Base-by-base conservation (phyloP, 139 green algal genomes). In the Spirogloea muscicola region DNA sequence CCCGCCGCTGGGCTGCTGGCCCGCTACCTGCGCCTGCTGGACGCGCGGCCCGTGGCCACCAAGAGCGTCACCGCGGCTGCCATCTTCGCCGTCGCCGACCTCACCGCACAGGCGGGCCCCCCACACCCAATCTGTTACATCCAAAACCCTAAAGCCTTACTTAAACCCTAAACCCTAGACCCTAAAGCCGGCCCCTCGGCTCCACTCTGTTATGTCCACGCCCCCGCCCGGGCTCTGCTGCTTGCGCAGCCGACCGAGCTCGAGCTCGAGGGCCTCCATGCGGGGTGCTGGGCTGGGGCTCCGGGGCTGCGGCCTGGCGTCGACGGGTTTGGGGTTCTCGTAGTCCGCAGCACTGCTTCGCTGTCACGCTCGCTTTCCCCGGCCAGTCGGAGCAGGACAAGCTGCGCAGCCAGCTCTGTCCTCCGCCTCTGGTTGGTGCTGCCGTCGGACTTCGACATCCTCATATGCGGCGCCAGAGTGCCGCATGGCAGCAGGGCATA, bases 61-160 rank as follows among this genome's bases (percentile, higher is more conserved):
- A 73, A 73, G 49, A 73, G 64, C 33, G 25, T 73, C 21, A 73
- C 64, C 16, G 64, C 64, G 10, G 21, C 42, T 25, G 34, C 21
- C 64, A 73, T 73, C 25, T 73, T 73, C 36, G 42, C 16, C 13
- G 42, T 36, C 21, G 64, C 64, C 37, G 64, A 73, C 33, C 25
- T 73, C 48, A 73, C 27, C 21, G 33, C 64, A 29, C 64, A 73
- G 64, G 64, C 33, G 33, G 21, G 64, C 49, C 21, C 46, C 16
- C 16, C 58, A 3, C 9, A 18, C 55, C 5, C 55, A 6, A 7
- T 41, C 2, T 4, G 39, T 3, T 2, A 29, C 0, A 7, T 63
- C 5, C 5, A 29, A 29, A 5, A 1, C 1, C 18, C 3, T 3
- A 18, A 37, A 40, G 21, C 7, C 21, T 31, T 63, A 9, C 21